These are phyloP conservation scores for Cytospora piceae DNA, from an alignment of 2,329 filamentous ascomycete species.

Conservation along the genomic window DNA sequence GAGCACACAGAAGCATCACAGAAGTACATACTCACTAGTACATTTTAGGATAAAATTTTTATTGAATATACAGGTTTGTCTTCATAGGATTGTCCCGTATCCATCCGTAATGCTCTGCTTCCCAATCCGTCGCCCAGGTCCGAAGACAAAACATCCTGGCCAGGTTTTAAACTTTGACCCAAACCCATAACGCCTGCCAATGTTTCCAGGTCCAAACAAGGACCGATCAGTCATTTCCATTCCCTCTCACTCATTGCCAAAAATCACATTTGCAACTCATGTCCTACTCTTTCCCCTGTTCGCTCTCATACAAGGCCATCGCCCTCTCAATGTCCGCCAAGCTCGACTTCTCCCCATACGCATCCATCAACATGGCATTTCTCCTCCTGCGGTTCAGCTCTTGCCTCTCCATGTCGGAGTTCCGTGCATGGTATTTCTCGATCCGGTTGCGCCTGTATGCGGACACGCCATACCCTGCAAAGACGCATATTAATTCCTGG, in stretches of 20 bases:
- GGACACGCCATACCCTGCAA: constrained; percentile 29
- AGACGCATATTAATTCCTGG: constrained; percentile 29
- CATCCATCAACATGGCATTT: constrained; percentile 51
- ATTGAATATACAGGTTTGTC: neutral
- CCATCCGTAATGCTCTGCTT: neutral
- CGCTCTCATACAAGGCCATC: constrained; percentile 49
- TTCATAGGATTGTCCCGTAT: neutral
- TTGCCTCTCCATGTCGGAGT: constrained; percentile 15
- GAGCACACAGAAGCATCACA: no score
- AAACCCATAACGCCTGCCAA: constrained; percentile 10
- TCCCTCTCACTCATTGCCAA: neutral
- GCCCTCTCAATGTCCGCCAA: constrained; percentile 54
- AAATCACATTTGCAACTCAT: neutral
- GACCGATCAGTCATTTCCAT: neutral
- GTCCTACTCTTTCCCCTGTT: constrained; percentile 14
- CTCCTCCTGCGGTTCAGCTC: constrained; percentile 35
- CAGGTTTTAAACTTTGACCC: neutral
- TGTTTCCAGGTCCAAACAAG: constrained; percentile 1
- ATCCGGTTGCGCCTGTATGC: constrained; percentile 26
- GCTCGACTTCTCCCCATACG: constrained; percentile 55
- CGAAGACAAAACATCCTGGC: neutral
- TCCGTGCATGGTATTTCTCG: constrained; percentile 17
- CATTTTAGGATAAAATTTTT: no score
- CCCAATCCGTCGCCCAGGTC: no score
- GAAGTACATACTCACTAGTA: neutral